Conservation (phyloP, 306 rosid species). For the Acacia crassicarpa region DNA sequence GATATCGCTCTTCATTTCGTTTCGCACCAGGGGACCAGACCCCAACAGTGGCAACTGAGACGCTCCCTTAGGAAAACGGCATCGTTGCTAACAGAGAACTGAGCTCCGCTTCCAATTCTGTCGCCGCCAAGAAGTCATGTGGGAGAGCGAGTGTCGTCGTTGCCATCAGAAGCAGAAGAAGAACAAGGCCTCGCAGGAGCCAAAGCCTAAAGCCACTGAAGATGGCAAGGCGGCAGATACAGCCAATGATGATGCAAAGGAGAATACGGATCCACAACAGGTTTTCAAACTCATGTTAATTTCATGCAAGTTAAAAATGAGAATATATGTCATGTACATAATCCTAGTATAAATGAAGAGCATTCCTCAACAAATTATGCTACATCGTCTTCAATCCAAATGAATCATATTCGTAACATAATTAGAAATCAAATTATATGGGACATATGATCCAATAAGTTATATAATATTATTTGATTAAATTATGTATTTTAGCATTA, state of each 20-base stretch:
- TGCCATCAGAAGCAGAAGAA: slow-evolving; percentile 93
- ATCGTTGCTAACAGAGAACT: slow-evolving; percentile 51
- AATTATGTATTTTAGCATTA: too few relatives aligned
- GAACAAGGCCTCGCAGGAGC: slow-evolving; percentile 56
- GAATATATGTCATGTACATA: too few relatives aligned
- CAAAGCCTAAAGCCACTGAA: slow-evolving; percentile 34
- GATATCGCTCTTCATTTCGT: not conserved
- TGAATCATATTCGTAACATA: too few relatives aligned
- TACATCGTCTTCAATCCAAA: too few relatives aligned
- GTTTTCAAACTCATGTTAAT: slow-evolving; percentile 29
- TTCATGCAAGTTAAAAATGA: too few relatives aligned
- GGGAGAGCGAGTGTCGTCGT: slow-evolving; percentile 91
- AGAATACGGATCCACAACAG: slow-evolving; percentile 63
- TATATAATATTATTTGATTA: too few relatives aligned
- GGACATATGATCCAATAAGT: too few relatives aligned
- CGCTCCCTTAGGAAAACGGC: slow-evolving; percentile 57
- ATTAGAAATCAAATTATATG: too few relatives aligned
- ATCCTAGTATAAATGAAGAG: too few relatives aligned
- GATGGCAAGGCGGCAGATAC: slow-evolving; percentile 35
- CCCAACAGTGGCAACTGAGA: slow-evolving; percentile 63
- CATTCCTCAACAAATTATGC: too few relatives aligned
- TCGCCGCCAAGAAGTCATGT: slow-evolving; percentile 54
- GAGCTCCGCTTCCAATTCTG: slow-evolving; percentile 28
- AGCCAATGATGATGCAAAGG: slow-evolving; percentile 45
- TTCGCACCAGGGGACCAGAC: not conserved